Evolutionary conservation across 2,329 filamentous ascomycete genomes (phyloP).

Genomic region (Proliferodiscus dingleyae): DNA sequence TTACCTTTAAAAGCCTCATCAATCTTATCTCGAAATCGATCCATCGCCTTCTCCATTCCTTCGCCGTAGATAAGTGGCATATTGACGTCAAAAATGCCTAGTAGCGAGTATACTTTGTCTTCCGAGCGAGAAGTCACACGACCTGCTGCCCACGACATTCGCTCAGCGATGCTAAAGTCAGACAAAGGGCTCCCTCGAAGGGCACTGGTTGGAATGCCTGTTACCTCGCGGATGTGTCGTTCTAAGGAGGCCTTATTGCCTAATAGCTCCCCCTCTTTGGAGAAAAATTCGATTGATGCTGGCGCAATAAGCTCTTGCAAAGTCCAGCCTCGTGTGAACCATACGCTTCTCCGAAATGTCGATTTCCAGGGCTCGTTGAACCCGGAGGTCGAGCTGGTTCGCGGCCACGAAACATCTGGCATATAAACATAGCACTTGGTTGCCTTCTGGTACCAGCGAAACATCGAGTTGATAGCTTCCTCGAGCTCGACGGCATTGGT

Average conservation of each 20-base stretch:
- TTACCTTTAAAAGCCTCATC: conserved; percentile 8
- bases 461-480: conserved; percentile 18
- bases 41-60: conserved; percentile 29
- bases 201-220: conserved; percentile 12
- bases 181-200: conserved; percentile 14
- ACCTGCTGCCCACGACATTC: conserved; percentile 37
- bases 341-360: conserved; percentile 11
- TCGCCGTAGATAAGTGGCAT: no score
- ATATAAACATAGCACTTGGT: conserved; percentile 16
- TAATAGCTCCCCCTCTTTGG: conserved; percentile 12
- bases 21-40: conserved; percentile 34
- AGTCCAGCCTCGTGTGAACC: conserved; percentile 14
- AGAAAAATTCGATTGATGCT: conserved; percentile 17
- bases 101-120: conserved; percentile 42
- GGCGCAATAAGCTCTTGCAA: conserved; percentile 21
- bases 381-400: not conserved
- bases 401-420: conserved; percentile 8
- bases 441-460: conserved; percentile 16
- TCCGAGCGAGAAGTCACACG: conserved; percentile 34
- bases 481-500: conserved; percentile 7
- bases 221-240: conserved; percentile 17
- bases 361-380: conserved; percentile 8
- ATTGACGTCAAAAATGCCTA: no score
- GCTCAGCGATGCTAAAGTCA: conserved; percentile 13
- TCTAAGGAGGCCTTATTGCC: conserved; percentile 17